These are phyloP conservation scores for Globisporangium nagaii DNA, from an alignment of 352 stramenopile species.

Conservation along the genomic window DNA sequence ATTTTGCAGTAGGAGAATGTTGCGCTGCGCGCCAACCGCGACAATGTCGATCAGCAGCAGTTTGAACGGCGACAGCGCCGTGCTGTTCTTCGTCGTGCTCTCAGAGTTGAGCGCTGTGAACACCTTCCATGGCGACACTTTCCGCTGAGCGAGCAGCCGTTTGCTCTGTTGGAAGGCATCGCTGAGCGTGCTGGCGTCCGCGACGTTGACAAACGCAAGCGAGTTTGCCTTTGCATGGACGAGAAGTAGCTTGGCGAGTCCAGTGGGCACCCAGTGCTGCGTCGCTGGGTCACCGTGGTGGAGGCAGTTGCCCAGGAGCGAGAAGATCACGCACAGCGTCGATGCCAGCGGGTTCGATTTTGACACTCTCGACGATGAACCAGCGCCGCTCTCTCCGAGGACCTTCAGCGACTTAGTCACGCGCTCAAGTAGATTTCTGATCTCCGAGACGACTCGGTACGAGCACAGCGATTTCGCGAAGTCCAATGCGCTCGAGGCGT, in stretches of 20 bases:
- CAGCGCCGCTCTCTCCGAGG: constrained; percentile 17
- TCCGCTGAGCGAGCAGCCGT: not conserved
- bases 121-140: not conserved
- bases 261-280: constrained; percentile 22
- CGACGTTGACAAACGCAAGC: constrained; percentile 27
- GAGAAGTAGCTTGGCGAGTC: constrained; percentile 19
- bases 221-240: constrained; percentile 23
- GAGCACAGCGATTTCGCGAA: constrained; percentile 20
- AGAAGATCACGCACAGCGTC: constrained; percentile 16
- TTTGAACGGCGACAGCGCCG: constrained; percentile 24
- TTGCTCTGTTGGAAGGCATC: constrained; percentile 13
- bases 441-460: constrained; percentile 9
- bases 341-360: constrained; percentile 17
- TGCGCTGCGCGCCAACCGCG: constrained; percentile 9
- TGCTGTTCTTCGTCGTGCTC: constrained; percentile 1
- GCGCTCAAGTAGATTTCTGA: constrained; percentile 18
- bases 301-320: constrained; percentile 36
- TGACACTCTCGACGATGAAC: constrained; percentile 3
- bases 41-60: constrained; percentile 27
- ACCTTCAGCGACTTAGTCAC: constrained; percentile 23
- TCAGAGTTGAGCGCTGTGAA: not conserved
- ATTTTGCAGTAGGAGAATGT: constrained; percentile 15
- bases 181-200: constrained; percentile 30
- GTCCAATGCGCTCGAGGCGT: constrained; percentile 2
- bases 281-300: constrained; percentile 27